Percentiles rank a stretch among this genome's conserved stretches.
phyloP scores from a whole-genome alignment of 225 moss, liverwort and hornwort species.

The Polytrichum formosum region DNA sequence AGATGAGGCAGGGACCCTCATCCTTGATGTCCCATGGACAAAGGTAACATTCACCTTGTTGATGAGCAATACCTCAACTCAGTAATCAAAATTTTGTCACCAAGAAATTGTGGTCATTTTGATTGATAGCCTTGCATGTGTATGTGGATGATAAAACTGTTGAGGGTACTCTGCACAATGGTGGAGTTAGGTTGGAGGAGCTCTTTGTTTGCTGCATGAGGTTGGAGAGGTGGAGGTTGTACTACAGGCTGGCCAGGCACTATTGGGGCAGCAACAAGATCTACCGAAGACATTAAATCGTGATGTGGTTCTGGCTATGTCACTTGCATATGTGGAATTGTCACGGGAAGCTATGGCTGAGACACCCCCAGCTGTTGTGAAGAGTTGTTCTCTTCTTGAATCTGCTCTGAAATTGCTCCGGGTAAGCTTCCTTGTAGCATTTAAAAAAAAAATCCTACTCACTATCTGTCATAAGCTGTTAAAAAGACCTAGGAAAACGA shows the following conservation, averaged over 20 bases:
- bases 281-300: conserved; percentile 72
- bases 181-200: conserved; percentile 72
- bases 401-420: conserved; percentile 82
- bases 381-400: conserved; percentile 86
- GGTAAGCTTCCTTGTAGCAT: conserved; percentile 24
- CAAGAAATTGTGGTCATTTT: background rate
- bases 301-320: conserved; percentile 88
- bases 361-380: conserved; percentile 73
- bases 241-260: conserved; percentile 80
- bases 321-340: conserved; percentile 85
- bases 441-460: too few species aligned
- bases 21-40: conserved; percentile 90
- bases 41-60: conserved; percentile 48
- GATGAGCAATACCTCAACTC: background rate
- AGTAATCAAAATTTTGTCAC: background rate
- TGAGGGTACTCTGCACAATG: conserved; percentile 1
- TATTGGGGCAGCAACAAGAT: conserved; percentile 75
- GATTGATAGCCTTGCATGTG: background rate
- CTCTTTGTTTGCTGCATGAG: conserved; percentile 88
- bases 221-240: conserved; percentile 94
- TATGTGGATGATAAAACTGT: background rate
- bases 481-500: too few species aligned
- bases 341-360: conserved; percentile 97
- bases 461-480: too few species aligned
- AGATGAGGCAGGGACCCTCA: conserved; percentile 87